Conservation (phyloP, 139 green algal genomes). For the Raphidocelis subcapitata region DNA sequence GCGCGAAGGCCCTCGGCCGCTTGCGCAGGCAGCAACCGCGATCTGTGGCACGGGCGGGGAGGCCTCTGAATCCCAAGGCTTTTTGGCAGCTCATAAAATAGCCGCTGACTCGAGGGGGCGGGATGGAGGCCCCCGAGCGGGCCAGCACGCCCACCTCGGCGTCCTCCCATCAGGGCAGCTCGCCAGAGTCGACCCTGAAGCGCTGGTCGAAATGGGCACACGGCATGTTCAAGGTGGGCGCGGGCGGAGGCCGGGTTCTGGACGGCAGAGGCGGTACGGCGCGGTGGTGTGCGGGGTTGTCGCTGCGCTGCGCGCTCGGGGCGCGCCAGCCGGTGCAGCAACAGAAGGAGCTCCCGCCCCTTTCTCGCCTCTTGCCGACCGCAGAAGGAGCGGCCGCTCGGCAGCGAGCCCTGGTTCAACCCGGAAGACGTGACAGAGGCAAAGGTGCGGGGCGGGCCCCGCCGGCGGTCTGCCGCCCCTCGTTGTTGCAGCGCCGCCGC, state of each 20-base stretch:
- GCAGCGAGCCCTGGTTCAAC: slow-evolving; percentile 30
- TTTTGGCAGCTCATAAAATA: too few species aligned
- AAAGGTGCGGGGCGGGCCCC: slow-evolving; percentile 5
- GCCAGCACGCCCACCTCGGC: too few species aligned
- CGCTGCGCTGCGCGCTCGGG: not conserved
- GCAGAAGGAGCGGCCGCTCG: slow-evolving; percentile 28
- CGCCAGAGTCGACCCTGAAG: not conserved
- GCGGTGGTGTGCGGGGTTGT: not conserved
- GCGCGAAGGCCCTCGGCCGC: too few species aligned
- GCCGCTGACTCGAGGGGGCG: too few species aligned
- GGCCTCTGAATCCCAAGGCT: too few species aligned
- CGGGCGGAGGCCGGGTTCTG: not conserved
- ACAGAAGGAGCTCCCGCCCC: not conserved
- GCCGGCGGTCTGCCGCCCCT: too few species aligned
- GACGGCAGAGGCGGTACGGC: not conserved
- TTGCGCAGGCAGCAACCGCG: too few species aligned
- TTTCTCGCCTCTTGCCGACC: not conserved
- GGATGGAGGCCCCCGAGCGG: too few species aligned
- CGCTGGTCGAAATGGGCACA: slow-evolving; percentile 18
- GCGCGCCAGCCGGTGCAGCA: not conserved
- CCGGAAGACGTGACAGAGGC: slow-evolving; percentile 16
- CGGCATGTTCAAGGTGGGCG: slow-evolving; percentile 17
- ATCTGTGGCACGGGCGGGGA: too few species aligned
- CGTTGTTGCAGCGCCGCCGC: too few species aligned
- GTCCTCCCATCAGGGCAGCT: too few species aligned